Base-by-base conservation (phyloP, 129 eudicot species). In the Scalesia atractyloides region DNA sequence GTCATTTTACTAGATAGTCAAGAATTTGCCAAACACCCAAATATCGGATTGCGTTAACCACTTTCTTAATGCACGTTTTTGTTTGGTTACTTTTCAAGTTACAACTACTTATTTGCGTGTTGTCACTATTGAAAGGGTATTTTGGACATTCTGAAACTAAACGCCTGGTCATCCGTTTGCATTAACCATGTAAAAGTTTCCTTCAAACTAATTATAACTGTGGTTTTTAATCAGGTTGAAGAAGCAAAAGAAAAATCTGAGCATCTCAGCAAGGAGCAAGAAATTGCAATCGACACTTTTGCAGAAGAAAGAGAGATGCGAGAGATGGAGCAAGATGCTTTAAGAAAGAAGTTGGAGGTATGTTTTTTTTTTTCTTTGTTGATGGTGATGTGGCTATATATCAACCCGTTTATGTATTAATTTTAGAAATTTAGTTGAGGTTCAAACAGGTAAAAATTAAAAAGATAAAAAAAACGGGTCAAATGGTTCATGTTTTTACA, bases 221-320 rank as follows among this genome's bases (percentile, higher is more conserved):
- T 22, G 7, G 22, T 16, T 62, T 17, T 16, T 61, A 48, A 48
- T 61, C 71, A 88, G 98, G 77, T 93, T 54, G 61, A 78, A 53
- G 96, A 82, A 65, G 73, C 85, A 22, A 65, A 15, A 50, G 52
- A 22, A 44, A 89, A 79, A 72, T 68, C 70, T 16, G 83, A 87
- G 58, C 63, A 41, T 34, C 74, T 88, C 33, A 84, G 36, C 85
- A 81, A 76, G 83, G 97, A 90, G 75, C 96, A 94, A 80, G 96
- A 87, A 22, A 76, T 74, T 78, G 74, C 85, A 30, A 84, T 94
- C 7, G 97, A 90, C 68, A 70, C 73, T 63, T 86, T 88, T 80
- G 80, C 97, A 11, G 97, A 90, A 41, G 98, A 94, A 82, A 86
- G 97, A 81, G 82, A 72, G 50, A 84, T 87, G 15, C 93, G 93